A percentile compares a stretch with the other conserved stretches of the same genome.
These are phyloP conservation scores for Talaromyces sp. DNA, from an alignment of 2,329 filamentous ascomycete species.

Conservation along the genomic window DNA sequence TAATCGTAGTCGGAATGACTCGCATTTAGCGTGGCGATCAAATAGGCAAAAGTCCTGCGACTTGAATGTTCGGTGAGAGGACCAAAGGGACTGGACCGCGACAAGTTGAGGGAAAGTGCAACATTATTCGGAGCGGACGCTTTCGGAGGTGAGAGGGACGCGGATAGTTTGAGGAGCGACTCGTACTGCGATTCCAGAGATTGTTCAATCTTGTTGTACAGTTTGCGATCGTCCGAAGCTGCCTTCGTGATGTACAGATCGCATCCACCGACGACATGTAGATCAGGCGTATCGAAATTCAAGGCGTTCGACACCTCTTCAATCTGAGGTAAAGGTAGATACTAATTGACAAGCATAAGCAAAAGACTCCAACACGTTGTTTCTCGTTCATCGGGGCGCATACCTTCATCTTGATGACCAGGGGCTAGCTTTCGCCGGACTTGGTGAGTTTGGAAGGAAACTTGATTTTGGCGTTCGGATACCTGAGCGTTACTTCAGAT, in stretches of 20 bases:
- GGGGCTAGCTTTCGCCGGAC: neutral
- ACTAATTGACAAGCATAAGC: constrained; percentile 54
- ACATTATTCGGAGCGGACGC: constrained; percentile 56
- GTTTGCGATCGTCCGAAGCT: constrained; percentile 89
- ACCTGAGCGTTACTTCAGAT: neutral
- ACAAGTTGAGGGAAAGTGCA: constrained; percentile 66
- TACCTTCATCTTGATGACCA: constrained; percentile 15
- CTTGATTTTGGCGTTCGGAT: neutral
- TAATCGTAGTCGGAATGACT: constrained; percentile 97
- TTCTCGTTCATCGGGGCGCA: neutral
- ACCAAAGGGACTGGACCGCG: constrained; percentile 86
- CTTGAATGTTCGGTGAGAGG: constrained; percentile 83
- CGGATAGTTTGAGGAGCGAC: constrained; percentile 78
- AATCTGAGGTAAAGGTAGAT: constrained; percentile 84
- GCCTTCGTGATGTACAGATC: constrained; percentile 98
- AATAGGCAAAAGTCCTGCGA: constrained; percentile 87
- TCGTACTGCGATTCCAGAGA: constrained; percentile 89
- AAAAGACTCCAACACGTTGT: neutral
- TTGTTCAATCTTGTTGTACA: constrained; percentile 92
- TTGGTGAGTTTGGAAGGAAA: neutral
- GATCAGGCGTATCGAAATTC: constrained; percentile 92
- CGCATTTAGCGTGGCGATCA: constrained; percentile 94
- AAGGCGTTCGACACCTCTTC: constrained; percentile 88
- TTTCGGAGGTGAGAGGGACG: constrained; percentile 80
- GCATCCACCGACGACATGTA: constrained; percentile 86